These are phyloP conservation scores for Tylopilus sp. DNA, from an alignment of 768 basidiomycete genomes.

Conservation along the genomic window DNA sequence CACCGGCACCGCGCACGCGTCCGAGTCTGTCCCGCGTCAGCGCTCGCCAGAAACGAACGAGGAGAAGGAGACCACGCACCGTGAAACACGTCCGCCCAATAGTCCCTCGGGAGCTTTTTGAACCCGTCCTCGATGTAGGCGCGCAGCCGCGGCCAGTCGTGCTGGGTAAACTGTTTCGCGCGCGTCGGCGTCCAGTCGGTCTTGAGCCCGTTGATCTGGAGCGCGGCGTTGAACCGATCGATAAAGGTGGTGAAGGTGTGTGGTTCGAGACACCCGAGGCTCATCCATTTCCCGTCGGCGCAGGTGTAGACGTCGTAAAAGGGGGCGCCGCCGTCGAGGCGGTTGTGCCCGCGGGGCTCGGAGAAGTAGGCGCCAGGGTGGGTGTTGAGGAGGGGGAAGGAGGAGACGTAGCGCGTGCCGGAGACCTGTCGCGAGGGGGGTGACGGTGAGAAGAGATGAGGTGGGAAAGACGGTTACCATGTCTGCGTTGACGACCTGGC, in stretches of 20 bases:
- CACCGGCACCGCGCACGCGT: slow-evolving; percentile 71
- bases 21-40: slow-evolving; percentile 45
- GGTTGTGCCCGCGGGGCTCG: slow-evolving; percentile 50
- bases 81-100: slow-evolving; percentile 67
- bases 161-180: slow-evolving; percentile 41
- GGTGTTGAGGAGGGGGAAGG: slow-evolving; percentile 59
- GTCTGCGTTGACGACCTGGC: slow-evolving; percentile 72
- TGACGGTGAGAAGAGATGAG: not conserved
- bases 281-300: slow-evolving; percentile 70
- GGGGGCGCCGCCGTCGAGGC: slow-evolving; percentile 74
- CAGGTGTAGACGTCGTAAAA: slow-evolving; percentile 76
- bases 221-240: slow-evolving; percentile 45
- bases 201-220: slow-evolving; percentile 40
- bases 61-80: slow-evolving; percentile 36
- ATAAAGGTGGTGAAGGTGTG: slow-evolving; percentile 67
- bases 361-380: slow-evolving; percentile 35
- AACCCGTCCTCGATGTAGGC: slow-evolving; percentile 67
- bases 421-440: slow-evolving; percentile 54
- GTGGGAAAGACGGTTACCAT: slow-evolving; percentile 50
- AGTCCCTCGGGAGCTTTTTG: slow-evolving; percentile 52
- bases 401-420: slow-evolving; percentile 73
- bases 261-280: slow-evolving; percentile 73
- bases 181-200: slow-evolving; percentile 55
- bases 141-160: slow-evolving; percentile 55
- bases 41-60: not conserved